Evolutionary conservation across 192 early-diverging fungal species (phyloP), one percentile per base, ranked within the genome.

Genomic region (Entomortierella parvispora): DNA sequence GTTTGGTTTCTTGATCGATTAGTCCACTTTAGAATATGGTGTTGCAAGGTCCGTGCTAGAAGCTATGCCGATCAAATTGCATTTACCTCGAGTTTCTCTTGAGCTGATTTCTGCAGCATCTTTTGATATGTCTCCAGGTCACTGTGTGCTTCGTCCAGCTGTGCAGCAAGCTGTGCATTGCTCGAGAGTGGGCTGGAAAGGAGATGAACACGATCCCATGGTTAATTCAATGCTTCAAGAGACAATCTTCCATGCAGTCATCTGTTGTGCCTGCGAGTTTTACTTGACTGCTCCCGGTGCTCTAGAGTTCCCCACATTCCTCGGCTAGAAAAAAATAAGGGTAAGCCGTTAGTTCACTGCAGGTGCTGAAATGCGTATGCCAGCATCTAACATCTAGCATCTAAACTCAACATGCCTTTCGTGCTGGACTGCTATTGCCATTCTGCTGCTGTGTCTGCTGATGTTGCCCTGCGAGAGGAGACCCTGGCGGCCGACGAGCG

Each of bases 361-460:
- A n/a, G n/a, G n/a, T n/a, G n/a, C n/a, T n/a, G n/a, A n/a, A n/a
- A n/a, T n/a, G n/a, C n/a, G n/a, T n/a, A n/a, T n/a, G n/a, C n/a
- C n/a, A n/a, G n/a, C n/a, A n/a, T n/a, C n/a, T n/a, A n/a, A n/a
- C n/a, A n/a, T n/a, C n/a, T n/a, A n/a, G n/a, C n/a, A n/a, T n/a
- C n/a, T n/a, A n/a, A n/a, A n/a, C n/a, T n/a, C n/a, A n/a, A n/a
- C 67, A 61, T 68, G 60, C 74, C 74, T 77, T 77, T 45, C 74
- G 59, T 14, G 49, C 65, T 22, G 45, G 74, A 42, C 42, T 67
- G 25, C 28, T 40, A 25, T 58, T 44, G 2, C 53, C 59, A 6
- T 56, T 60, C 43, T 58, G 57, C 1, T 37, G 51, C 6, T 53
- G 22, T 28, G 22, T 12, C 37, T 62, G 69, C 29, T 56, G 54